Conservation (phyloP, 768 basidiomycete genomes). For the Mycena alexandri region DNA sequence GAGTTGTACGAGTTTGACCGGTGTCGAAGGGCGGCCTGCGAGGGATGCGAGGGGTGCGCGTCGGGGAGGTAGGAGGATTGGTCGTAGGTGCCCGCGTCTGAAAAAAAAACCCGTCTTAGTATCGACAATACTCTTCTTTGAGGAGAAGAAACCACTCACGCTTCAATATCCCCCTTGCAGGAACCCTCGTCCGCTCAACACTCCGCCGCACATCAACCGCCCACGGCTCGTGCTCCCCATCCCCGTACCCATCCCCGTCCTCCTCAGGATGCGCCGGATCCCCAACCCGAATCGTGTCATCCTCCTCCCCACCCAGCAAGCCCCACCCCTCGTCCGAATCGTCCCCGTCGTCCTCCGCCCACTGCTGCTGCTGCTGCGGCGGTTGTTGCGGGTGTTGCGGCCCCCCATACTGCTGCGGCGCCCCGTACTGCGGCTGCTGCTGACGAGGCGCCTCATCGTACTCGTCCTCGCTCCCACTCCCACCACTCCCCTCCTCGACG, state of each 20-base stretch:
- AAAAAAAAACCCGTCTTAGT: not conserved
- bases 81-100: constrained; percentile 78
- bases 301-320: constrained; percentile 67
- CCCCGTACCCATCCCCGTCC: constrained; percentile 67
- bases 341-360: constrained; percentile 72
- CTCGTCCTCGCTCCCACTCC: constrained; percentile 55
- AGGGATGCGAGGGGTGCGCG: constrained; percentile 44
- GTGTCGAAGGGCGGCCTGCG: constrained; percentile 50
- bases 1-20: constrained; percentile 89
- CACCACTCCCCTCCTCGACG: constrained; percentile 76
- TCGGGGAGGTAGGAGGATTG: constrained; percentile 69
- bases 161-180: constrained; percentile 91
- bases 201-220: constrained; percentile 80
- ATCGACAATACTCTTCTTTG: no score
- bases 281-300: constrained; percentile 77
- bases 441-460: constrained; percentile 53
- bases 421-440: constrained; percentile 51
- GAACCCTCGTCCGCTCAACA: constrained; percentile 72
- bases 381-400: constrained; percentile 45
- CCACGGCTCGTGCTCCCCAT: constrained; percentile 79
- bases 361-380: constrained; percentile 47
- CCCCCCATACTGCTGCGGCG: no score
- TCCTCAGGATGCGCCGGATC: constrained; percentile 68
- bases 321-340: constrained; percentile 78
- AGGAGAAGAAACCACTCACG: constrained; percentile 46